phyloP scores from a whole-genome alignment of 2,329 filamentous ascomycete genomes.

The Moelleriella libera region DNA sequence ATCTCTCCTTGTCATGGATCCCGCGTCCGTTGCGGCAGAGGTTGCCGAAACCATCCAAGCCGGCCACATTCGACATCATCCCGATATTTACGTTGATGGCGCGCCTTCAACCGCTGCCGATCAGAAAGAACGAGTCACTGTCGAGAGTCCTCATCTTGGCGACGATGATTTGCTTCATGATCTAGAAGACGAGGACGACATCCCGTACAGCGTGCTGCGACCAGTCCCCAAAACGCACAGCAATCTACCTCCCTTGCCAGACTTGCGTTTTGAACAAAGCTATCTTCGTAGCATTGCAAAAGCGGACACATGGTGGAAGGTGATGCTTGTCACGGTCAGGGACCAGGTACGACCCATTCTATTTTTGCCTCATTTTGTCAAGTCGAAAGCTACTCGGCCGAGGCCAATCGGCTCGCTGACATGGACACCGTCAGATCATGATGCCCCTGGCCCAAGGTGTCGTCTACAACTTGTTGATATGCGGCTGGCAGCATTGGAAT shows the following conservation, averaged over 20 bases:
- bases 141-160: conserved; percentile 9
- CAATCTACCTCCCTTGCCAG: conserved; percentile 55
- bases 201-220: conserved; percentile 51
- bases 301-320: conserved; percentile 65
- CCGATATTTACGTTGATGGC: conserved; percentile 59
- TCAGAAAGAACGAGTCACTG: conserved; percentile 23
- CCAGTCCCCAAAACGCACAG: conserved; percentile 31
- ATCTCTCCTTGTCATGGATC: conserved; percentile 29
- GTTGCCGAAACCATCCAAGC: conserved; percentile 70
- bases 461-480: conserved; percentile 72
- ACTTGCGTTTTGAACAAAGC: conserved; percentile 94
- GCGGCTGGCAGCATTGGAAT: conserved; percentile 88
- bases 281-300: conserved; percentile 80
- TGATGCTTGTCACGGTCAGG: conserved; percentile 70
- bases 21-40: conserved; percentile 46
- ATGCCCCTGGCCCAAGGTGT: conserved; percentile 81
- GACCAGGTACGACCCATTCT: conserved; percentile 55
- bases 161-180: conserved; percentile 19
- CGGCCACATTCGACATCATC: conserved; percentile 59
- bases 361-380: background rate
- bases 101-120: conserved; percentile 69
- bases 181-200: conserved; percentile 46
- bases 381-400: no score
- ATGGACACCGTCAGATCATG: conserved; percentile 42
- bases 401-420: no score